Evolutionary conservation across 2,329 filamentous ascomycete species (phyloP).

Genomic region (Colletotrichum tofieldiae): DNA sequence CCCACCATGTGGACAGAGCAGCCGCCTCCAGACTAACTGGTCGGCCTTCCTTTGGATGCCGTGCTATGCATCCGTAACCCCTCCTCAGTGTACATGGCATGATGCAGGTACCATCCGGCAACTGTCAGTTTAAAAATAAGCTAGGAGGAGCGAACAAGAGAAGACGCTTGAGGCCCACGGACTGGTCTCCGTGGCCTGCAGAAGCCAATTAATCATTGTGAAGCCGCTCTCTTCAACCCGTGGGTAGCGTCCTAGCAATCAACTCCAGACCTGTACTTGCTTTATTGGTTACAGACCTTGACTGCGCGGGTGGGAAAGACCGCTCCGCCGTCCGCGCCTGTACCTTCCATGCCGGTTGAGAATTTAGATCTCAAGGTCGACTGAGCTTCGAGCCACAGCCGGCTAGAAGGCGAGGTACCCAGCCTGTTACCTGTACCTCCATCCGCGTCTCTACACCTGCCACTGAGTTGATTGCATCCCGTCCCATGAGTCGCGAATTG

Average conservation of each 20-base stretch:
- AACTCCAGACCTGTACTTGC: constrained; percentile 15
- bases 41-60: background rate
- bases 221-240: background rate
- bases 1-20: constrained; percentile 1
- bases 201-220: background rate
- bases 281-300: constrained; percentile 14
- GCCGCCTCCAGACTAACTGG: constrained; percentile 7
- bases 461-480: background rate
- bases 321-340: background rate
- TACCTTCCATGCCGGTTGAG: background rate
- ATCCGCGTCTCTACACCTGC: background rate
- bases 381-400: background rate
- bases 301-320: background rate
- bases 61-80: background rate
- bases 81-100: background rate
- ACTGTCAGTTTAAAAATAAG: background rate
- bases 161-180: background rate
- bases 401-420: background rate
- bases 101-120: background rate
- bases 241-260: background rate
- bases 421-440: background rate
- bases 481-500: constrained; percentile 12
- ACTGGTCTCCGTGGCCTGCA: background rate
- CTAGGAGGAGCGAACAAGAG: constrained; percentile 6
- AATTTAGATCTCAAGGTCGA: background rate